Conservation (phyloP, 345 rosid species). For the Alliaria petiolata region DNA sequence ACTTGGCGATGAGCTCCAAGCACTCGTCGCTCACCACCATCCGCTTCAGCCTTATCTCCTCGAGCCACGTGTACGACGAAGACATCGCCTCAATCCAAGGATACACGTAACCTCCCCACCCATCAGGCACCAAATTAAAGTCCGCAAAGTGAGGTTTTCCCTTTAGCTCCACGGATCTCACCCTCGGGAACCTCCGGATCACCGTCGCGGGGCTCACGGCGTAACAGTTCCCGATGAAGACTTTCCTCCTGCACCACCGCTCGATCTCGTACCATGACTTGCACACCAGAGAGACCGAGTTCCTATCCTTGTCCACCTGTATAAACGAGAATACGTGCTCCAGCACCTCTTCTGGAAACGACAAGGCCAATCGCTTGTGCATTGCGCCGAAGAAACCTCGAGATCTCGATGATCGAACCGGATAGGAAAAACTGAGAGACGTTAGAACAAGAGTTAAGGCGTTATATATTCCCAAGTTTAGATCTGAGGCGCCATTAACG, state of each 20-base stretch:
- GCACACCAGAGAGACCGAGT: conserved; percentile 77
- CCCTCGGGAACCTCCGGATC: conserved; percentile 67
- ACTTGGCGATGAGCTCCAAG: conserved; percentile 74
- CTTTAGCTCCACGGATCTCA: conserved; percentile 79
- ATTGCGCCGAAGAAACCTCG: background rate
- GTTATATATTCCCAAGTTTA: background rate
- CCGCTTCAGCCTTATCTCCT: conserved; percentile 81
- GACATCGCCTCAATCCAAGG: conserved; percentile 79
- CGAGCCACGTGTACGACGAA: conserved; percentile 57
- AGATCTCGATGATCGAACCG: background rate
- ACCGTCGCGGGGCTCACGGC: conserved; percentile 65
- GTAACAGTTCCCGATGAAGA: conserved; percentile 92
- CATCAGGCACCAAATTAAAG: conserved; percentile 82
- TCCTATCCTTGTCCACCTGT: conserved; percentile 59
- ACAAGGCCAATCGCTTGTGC: conserved; percentile 38
- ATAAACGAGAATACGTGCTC: conserved; percentile 86
- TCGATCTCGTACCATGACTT: conserved; percentile 93
- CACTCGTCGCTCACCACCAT: conserved; percentile 85
- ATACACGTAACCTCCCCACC: conserved; percentile 81
- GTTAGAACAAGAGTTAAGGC: background rate
- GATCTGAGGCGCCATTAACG: conserved; percentile 57
- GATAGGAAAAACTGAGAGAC: background rate
- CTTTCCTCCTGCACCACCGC: conserved; percentile 65
- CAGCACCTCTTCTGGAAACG: conserved; percentile 89
- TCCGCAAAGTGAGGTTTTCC: conserved; percentile 99